Base-by-base conservation (phyloP, 805 yeast species). In the Teunomyces atbi region DNA sequence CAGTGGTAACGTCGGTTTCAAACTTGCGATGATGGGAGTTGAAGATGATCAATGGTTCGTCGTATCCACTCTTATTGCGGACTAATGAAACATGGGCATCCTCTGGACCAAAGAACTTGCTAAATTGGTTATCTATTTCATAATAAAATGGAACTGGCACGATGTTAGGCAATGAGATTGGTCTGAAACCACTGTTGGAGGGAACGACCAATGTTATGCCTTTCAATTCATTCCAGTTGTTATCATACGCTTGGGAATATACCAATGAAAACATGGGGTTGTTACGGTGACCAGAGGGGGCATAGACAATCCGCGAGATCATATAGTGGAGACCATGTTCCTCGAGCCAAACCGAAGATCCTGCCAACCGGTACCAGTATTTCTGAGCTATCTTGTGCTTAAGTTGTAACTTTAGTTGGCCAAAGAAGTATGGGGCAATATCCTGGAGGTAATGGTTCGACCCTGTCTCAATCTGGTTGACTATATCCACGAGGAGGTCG, bases 301-400 rank as follows among this genome's bases (percentile, higher is more conserved):
- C 23, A 46, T 50, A 66, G 7, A 63, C 49, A 8, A 66, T 44
- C 45, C 70, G 48, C 12, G 77, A 68, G 23, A 71, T 73, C 62
- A 76, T 64, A 51, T 73, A 58, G 58, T 77, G 81, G 16, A 76
- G 69, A 21, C 76, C 75, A 51, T 75, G 76, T 28, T 71, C 71
- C 33, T 71, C 74, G 20, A 79, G 57, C 81, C 82, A 79, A n/a
- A 77, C 77, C 1, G 80, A 69, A 1, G 81, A 70, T 2, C 81
- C 81, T 7, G 81, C 77, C 45, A 75, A 68, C 40, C 71, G 64
- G 47, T 56, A 73, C 81, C 82, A 79, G 49, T 59, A 58, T 7
- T 47, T 46, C 18, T 57, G 58, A 3, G 60, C 48, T n/a, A 44
- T 38, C 11, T 36, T 19, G 34, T 44, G 32, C 16, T 48, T 42